phyloP scores from a whole-genome alignment of 345 rosid species.

The Citrus medica region DNA sequence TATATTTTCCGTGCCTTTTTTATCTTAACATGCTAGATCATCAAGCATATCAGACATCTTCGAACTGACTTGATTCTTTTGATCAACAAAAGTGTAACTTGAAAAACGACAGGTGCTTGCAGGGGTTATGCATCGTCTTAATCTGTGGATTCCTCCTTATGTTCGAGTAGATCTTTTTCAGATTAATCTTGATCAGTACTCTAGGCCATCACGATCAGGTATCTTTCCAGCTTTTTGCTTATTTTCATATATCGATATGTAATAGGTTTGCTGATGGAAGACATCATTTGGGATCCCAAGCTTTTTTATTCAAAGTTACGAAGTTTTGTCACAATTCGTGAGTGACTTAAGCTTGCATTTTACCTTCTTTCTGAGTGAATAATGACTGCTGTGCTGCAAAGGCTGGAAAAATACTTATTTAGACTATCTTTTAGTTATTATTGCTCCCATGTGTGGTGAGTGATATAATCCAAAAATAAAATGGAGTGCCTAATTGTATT shows the following conservation, averaged over 20 bases:
- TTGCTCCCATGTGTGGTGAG: background rate
- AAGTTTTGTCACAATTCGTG: background rate
- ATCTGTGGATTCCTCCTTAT: slow-evolving; percentile 71
- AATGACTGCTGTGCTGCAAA: background rate
- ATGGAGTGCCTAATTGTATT: background rate
- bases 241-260: background rate
- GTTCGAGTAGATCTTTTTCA: slow-evolving; percentile 74
- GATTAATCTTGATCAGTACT: slow-evolving; percentile 47
- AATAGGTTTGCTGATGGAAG: background rate
- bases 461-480: background rate
- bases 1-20: background rate
- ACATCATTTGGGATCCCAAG: background rate
- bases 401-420: background rate
- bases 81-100: slow-evolving; percentile 15
- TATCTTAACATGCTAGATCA: background rate
- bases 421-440: background rate
- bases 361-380: background rate
- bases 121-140: slow-evolving; percentile 70
- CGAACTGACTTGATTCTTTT: background rate
- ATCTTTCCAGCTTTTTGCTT: background rate
- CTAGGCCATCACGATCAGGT: slow-evolving; percentile 37
- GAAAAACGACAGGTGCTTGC: slow-evolving; percentile 65
- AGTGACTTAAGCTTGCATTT: background rate
- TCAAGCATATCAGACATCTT: background rate
- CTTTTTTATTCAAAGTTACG: background rate